Evolutionary conservation across 305 asterid genomes (phyloP), one percentile per base, ranked within the genome.

Genomic region (Vinca major): DNA sequence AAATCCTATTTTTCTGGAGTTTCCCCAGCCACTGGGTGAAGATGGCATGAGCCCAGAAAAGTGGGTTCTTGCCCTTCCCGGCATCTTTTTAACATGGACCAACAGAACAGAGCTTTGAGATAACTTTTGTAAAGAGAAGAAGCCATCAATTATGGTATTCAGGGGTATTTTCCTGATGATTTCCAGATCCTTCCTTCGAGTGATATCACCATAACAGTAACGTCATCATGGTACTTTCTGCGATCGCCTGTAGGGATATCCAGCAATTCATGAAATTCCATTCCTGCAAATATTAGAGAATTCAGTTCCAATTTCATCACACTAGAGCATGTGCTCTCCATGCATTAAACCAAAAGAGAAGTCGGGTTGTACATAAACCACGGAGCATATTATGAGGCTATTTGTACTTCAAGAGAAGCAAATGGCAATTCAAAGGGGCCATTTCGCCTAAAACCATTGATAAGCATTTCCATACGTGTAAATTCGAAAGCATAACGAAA

Each of bases 241-340:
- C 98, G 92, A 70, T 92, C 98, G 36, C 98, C 98, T 75, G 88
- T 96, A 20, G 98, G 98, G 75, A 92, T 92, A 74, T 92, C 98
- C 73, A 92, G 83, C 79, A 92, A 87, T 81, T 92, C 98, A 75
- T 92, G 98, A 75, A 88, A 87, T 74, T 86, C 97, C 98, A 90
- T 86, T 71, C 97, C 98, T 90, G 88, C 82, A 80, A 64, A 70
- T 56, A 60, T 37, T 55, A 63, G 52, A 65, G 63, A 69, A 48
- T 26, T 74, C 12, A 50, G 7, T 45, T 60, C 60, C 21, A 50
- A 36, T 33, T 56, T 57, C 13, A 10, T 10, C 13, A 3, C 2
- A 55, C 62, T 7, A 19, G 2, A 36, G n/a, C 9, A 70, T 40
- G 63, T 19, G 54, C 1, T 50, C 56, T 53, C n/a, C 39, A 62